These are phyloP conservation scores for Coemansia sp. DNA, from an alignment of 192 early-diverging fungal species.

Conservation along the genomic window DNA sequence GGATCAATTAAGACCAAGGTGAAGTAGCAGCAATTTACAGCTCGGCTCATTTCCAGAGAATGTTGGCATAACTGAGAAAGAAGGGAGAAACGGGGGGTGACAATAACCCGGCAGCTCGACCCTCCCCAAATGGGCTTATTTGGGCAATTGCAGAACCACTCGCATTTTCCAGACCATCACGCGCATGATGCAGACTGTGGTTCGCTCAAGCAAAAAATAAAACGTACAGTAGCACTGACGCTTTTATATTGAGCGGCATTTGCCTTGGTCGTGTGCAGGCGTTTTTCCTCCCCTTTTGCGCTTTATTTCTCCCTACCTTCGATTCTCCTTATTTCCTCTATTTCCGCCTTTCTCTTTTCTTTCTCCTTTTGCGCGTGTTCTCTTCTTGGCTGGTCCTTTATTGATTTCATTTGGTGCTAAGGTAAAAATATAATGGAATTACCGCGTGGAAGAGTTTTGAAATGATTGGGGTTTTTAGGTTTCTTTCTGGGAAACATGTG, in stretches of 20 bases:
- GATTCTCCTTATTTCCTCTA: background rate
- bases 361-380: background rate
- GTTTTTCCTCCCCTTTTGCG: background rate
- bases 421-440: background rate
- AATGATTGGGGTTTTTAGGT: background rate
- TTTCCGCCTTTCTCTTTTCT: slow-evolving; percentile 9
- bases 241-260: slow-evolving; percentile 1
- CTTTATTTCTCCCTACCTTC: slow-evolving; percentile 5
- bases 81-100: background rate
- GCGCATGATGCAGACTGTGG: background rate
- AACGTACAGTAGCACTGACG: background rate
- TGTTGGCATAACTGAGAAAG: background rate
- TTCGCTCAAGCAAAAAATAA: background rate
- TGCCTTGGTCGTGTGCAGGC: background rate
- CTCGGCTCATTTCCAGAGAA: background rate
- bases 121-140: background rate
- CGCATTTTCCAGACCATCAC: slow-evolving; percentile 6
- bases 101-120: background rate
- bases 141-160: slow-evolving; percentile 2
- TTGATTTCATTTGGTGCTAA: background rate
- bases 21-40: background rate
- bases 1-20: background rate
- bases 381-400: slow-evolving; percentile 2
- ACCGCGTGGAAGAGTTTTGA: background rate
- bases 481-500: slow-evolving; percentile 5